These are phyloP conservation scores for Chytriomyces sp. DNA, from an alignment of 192 early-diverging fungal species.

Conservation along the genomic window DNA sequence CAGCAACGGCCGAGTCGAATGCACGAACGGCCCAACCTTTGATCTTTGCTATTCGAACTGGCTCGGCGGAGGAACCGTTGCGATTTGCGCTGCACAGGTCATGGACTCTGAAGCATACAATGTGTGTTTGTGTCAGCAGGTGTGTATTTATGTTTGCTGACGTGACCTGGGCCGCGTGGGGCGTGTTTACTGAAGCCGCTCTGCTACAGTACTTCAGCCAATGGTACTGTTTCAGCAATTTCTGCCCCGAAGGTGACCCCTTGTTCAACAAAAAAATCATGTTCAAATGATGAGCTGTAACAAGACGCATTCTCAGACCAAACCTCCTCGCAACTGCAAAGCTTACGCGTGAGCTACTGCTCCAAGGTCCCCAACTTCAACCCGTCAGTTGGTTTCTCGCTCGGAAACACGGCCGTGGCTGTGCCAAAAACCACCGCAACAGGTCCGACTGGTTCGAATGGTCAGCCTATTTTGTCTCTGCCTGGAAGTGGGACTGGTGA, in stretches of 20 bases:
- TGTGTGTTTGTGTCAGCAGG: neutral
- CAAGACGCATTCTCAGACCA: neutral
- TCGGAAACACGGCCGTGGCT: neutral
- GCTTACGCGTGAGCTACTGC: neutral
- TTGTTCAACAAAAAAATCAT: too few species aligned
- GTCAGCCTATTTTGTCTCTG: neutral
- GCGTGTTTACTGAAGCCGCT: neutral
- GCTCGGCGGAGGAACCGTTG: slow-evolving; percentile 1
- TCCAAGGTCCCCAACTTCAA: neutral
- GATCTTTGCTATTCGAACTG: slow-evolving; percentile 1
- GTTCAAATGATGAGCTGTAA: too few species aligned
- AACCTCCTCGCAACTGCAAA: neutral
- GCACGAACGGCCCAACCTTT: neutral
- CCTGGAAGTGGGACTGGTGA: neutral
- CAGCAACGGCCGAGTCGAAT: neutral
- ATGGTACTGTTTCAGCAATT: neutral
- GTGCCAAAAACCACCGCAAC: neutral
- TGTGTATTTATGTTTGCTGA: neutral
- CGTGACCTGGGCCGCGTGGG: neutral
- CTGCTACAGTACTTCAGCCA: neutral
- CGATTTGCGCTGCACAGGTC: neutral
- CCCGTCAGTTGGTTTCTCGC: neutral
- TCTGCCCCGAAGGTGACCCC: neutral
- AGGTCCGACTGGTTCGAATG: neutral
- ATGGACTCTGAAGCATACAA: neutral